Base-by-base conservation (phyloP, 768 basidiomycete species). In the Rhodotorula kratochvilovae region DNA sequence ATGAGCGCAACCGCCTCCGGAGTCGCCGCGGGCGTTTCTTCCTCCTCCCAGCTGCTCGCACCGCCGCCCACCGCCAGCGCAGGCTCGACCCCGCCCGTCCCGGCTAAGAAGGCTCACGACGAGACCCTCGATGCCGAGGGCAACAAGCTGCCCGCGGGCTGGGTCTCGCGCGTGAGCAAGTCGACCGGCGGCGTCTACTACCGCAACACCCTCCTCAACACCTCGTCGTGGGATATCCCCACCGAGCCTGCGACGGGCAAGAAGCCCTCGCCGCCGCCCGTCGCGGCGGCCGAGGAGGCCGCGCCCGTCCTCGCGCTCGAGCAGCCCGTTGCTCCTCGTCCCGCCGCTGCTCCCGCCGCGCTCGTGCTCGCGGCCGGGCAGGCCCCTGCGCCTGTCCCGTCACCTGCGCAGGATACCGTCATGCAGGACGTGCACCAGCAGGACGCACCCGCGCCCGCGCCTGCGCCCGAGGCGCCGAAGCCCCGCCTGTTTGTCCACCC, bases 141-240 rank as follows among this genome's bases (percentile, higher is more conserved):
- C 35, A 58, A 43, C 29, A 62, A 53, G 43, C 57, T 73, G n/a
- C 72, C 72, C 0, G 15, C 3, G 21, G 72, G 72, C 3, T 73
- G 72, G 72, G 66, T 70, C 45, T 63, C 61, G 39, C 48, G 68
- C 19, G 45, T 73, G 8, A 66, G 64, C 57, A 69, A 67, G 57
- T 59, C 65, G 42, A 67, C 72, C 6, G 56, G 61, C 19, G 58
- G 60, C 56, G 19, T 69, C 53, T 73, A 73, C 65, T 73, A 73
- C 65, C 46, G 68, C 36, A 61, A 73, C 46, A 66, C 65, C 17
- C n/a, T 67, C 45, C 53, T 33, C 60, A 70, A 70, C 61, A 63
- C 68, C 21, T 36, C n/a, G 27, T 35, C 50, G 27, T 73, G 72
- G 72, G 72, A 70, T 25, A 73, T 73, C 31, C 72, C 72, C 25